Evolutionary conservation across 1,284 basidiomycete genomes (phyloP), one percentile per base, ranked within the genome.

Genomic region (Fomitopsis betulina): DNA sequence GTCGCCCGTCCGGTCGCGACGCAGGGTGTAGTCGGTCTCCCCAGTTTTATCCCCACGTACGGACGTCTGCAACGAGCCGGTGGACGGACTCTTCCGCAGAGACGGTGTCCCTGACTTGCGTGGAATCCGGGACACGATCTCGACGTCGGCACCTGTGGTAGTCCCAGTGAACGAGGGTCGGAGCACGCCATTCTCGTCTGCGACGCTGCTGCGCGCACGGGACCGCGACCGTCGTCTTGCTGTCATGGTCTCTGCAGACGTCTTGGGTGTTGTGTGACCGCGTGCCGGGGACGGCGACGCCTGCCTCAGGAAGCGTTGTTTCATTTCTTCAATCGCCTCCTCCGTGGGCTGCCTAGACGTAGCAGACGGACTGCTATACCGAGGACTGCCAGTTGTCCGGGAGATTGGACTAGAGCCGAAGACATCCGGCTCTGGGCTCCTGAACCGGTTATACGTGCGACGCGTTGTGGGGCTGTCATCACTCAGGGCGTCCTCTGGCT

Each of bases 291-390:
- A 61, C 1, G 70, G 67, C 3, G 70, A 71, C 25, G 64, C 63
- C 62, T 67, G 68, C 42, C 74, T 76, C 58, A 84, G 69, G 65
- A 86, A 82, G 32, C 84, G 73, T 61, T 73, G 76, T 70, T 86
- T 88, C 83, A 87, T 85, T 64, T 85, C 81, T 65, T 84, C 80
- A 50, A 86, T 75, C 4, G 84, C 82, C 15, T 83, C 82, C 27
- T 74, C 68, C 3, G 79, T 79, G 6, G 79, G 74, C 39, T 66
- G 62, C 35, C 58, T 66, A 15, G 69, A 42, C 17, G 57, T 35
- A 30, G 55, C 67, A 3, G 49, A 50, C n/a, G 74, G 71, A 32
- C 63, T 61, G 47, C 63, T 60, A 35, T 64, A 62, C 6, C 62
- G 61, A 9, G 66, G 65, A 42, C 67, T 69, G 3, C 61, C 58